Percentiles rank a stretch among this genome's conserved stretches.
Conservation (phyloP, 805 yeast genomes). For the Cyberlindnera americana region DNA sequence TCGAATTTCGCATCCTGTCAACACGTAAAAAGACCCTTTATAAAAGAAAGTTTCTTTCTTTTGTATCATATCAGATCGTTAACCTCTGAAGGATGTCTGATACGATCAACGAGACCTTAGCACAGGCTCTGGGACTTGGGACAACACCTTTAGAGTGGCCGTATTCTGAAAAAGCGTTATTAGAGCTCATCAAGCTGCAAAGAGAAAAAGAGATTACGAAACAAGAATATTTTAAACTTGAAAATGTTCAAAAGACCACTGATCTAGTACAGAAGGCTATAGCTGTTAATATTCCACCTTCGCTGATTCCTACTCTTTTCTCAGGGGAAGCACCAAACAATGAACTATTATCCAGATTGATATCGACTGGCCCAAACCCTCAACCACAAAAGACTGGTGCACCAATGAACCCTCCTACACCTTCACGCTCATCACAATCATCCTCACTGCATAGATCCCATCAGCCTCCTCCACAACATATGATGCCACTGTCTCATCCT, state of each 20-base stretch:
- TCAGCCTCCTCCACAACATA: conserved; percentile 2
- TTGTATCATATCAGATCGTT: too few species aligned
- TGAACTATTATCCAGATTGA: conserved; percentile 13
- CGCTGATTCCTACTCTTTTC: conserved; percentile 60
- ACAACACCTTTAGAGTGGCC: conserved; percentile 25
- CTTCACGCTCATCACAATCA: neutral
- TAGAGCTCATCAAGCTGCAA: conserved; percentile 25
- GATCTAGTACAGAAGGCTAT: conserved; percentile 61
- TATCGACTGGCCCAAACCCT: conserved; percentile 4
- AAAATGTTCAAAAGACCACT: conserved; percentile 54
- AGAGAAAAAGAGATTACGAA: conserved; percentile 75
- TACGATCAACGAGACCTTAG: conserved; percentile 20
- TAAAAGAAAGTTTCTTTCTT: too few species aligned
- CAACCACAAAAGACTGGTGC: too few species aligned
- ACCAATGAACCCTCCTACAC: conserved; percentile 4
- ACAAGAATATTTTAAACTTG: conserved; percentile 72
- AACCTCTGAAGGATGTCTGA: neutral
- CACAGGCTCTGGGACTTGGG: conserved; percentile 23
- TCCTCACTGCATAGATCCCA: neutral
- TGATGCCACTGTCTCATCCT: neutral
- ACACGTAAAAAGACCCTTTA: too few species aligned
- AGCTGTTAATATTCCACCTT: conserved; percentile 58
- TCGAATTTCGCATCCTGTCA: neutral
- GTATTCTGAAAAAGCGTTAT: conserved; percentile 21
- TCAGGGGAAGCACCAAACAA: conserved; percentile 30